Evolutionary conservation across 129 eudicot species (phyloP), one percentile per base, ranked within the genome.

Genomic region (Pulicaria dysenterica): DNA sequence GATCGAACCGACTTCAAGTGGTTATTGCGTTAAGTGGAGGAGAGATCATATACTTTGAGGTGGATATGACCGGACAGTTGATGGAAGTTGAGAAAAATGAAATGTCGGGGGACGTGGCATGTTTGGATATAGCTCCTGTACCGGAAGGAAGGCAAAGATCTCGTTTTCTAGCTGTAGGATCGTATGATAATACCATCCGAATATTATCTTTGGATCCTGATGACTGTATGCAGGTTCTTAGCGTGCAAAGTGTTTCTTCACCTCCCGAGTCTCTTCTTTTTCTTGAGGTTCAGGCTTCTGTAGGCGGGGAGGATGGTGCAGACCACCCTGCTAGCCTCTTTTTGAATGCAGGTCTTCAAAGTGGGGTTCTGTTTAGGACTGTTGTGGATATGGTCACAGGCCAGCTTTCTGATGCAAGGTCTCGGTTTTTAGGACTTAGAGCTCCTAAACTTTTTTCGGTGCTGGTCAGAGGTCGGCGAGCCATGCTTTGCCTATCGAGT

Each of bases 41-140:
- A 53, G 99, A 95, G 77, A 88, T 95, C 63, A 88, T 95, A 64
- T 95, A 95, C 77, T 95, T 95, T 80, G 99, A 95, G 73, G 94
- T 95, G 12, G 99, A 95, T 81, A 83, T 88, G 90, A 88, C 88
- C 40, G 99, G 99, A 58, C 96, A 91, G 81, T 81, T 95, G 58
- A 83, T 91, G 96, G 99, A 95, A 82, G 94, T 91, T 15, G 97
- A 91, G 68, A 95, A 95, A 69, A 89, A 86, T 62, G 99, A 95
- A 76, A 95, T 95, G 99, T 85, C 99, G 0, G 99, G 99, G 39
- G 99, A 95, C 58, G 87, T 95, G 59, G 99, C 99, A 64, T 95
- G 99, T 88, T 78, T 95, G 83, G 99, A 95, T 79, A 95, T 95
- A 75, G 99, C 99, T 59, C 99, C 99, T 69, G 96, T 95, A n/a